Evolutionary conservation across 2,329 filamentous ascomycete species (phyloP).

Genomic region (Clonostachys solani): DNA sequence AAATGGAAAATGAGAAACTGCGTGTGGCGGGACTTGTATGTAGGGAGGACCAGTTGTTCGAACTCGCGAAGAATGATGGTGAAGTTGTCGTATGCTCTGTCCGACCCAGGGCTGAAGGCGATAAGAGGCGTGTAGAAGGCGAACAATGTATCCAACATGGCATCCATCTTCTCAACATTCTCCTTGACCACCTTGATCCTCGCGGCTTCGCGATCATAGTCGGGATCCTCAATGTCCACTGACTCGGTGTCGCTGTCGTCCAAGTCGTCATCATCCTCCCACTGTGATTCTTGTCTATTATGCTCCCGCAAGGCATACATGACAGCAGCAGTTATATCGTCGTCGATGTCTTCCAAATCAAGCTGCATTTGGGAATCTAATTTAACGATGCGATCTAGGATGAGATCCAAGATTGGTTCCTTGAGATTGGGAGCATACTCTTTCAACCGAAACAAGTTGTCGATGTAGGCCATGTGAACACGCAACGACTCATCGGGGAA

Average conservation of each 20-base stretch:
- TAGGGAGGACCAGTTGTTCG: slow-evolving; percentile 80
- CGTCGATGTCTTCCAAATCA: slow-evolving; percentile 88
- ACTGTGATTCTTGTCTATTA: slow-evolving; percentile 14
- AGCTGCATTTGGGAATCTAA: slow-evolving; percentile 95
- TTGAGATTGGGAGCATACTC: slow-evolving; percentile 75
- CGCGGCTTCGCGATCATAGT: slow-evolving; percentile 57
- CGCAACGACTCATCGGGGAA: slow-evolving; percentile 72
- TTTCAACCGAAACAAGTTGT: slow-evolving; percentile 75
- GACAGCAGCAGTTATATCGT: slow-evolving; percentile 75
- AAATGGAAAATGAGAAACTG: slow-evolving; percentile 98
- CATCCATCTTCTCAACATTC: slow-evolving; percentile 87
- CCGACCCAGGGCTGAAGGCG: slow-evolving; percentile 55
- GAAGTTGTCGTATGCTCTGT: slow-evolving; percentile 68
- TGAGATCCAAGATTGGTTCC: slow-evolving; percentile 75
- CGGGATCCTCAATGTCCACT: slow-evolving; percentile 64
- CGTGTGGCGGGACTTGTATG: slow-evolving; percentile 86
- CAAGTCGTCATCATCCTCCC: slow-evolving; percentile 53
- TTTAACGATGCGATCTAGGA: slow-evolving; percentile 84
- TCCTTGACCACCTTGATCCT: slow-evolving; percentile 70
- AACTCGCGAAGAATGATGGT: slow-evolving; percentile 83
- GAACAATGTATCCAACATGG: slow-evolving; percentile 84
- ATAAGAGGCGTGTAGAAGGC: slow-evolving; percentile 75
- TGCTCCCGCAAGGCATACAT: slow-evolving; percentile 41
- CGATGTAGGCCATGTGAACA: slow-evolving; percentile 81
- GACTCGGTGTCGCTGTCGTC: slow-evolving; percentile 70